phyloP scores from a whole-genome alignment of 768 basidiomycete species.

The Gyrodon lividus region DNA sequence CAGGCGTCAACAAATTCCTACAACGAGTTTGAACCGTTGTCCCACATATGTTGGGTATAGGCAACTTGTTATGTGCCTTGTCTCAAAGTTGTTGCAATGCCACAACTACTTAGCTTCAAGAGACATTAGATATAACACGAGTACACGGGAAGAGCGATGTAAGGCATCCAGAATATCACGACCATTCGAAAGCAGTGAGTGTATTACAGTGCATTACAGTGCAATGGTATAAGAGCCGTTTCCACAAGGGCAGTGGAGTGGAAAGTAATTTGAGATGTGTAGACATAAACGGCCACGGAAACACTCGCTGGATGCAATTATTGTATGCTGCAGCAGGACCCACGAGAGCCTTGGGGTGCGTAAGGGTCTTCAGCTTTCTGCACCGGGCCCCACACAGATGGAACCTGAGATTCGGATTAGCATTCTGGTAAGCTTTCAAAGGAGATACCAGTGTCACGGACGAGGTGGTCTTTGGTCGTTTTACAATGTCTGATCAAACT shows the following conservation, averaged over 20 bases:
- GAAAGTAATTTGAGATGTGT: not conserved
- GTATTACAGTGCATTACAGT: constrained; percentile 23
- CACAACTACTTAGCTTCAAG: not conserved
- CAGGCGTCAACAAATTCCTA: constrained; percentile 45
- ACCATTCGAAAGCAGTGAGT: constrained; percentile 10
- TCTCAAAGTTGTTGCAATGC: not conserved
- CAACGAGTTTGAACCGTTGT: constrained; percentile 32
- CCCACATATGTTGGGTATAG: not conserved
- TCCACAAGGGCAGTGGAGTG: not conserved
- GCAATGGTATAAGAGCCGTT: constrained; percentile 8
- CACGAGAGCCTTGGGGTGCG: constrained; percentile 62
- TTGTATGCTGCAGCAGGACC: constrained; percentile 60
- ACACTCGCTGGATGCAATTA: constrained; percentile 24
- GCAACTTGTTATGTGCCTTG: not conserved
- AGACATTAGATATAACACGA: constrained; percentile 12
- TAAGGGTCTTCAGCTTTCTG: constrained; percentile 92
- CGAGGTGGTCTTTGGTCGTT: constrained; percentile 68
- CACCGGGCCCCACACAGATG: constrained; percentile 97
- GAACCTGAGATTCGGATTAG: constrained; percentile 55
- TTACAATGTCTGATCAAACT: constrained; percentile 77
- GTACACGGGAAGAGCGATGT: constrained; percentile 7
- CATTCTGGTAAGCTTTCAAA: constrained; percentile 2
- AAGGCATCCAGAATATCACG: constrained; percentile 1
- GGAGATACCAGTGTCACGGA: constrained; percentile 31
- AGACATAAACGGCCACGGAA: not conserved